Evolutionary conservation across 2,329 filamentous ascomycete species (phyloP).

Genomic region (Sphaerulina musiva): DNA sequence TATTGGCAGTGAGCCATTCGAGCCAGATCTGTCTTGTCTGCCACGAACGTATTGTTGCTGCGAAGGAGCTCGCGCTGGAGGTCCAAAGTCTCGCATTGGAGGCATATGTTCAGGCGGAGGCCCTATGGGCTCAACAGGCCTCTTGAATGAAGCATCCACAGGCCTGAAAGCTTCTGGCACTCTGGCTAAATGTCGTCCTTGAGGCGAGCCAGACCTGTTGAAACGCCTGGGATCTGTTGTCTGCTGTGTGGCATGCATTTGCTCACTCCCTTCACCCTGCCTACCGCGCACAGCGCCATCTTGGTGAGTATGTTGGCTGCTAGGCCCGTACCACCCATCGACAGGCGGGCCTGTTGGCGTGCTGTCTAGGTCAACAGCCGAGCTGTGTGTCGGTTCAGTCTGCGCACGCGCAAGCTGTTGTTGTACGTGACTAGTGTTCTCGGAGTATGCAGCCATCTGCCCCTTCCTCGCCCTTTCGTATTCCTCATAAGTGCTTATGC

Average conservation of each 20-base stretch:
- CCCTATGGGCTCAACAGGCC: constrained; percentile 18
- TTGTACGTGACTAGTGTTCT: neutral
- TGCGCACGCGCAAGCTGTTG: neutral
- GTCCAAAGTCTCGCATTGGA: constrained; percentile 7
- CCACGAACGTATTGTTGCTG: neutral
- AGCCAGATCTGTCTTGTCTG: constrained; percentile 2
- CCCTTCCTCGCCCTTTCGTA: constrained; percentile 2
- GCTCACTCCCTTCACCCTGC: neutral
- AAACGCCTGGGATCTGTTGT: constrained; percentile 17
- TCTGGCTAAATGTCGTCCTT: constrained; percentile 10
- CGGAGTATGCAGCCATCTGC: constrained; percentile 3
- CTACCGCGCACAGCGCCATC: neutral
- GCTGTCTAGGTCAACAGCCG: neutral
- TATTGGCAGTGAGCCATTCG: constrained; percentile 4
- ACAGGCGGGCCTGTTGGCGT: constrained; percentile 8
- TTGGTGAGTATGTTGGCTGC: neutral
- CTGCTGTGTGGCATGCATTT: neutral
- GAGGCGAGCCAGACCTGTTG: constrained; percentile 19
- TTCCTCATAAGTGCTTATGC: constrained; percentile 6
- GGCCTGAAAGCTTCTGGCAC: constrained; percentile 26
- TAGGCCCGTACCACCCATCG: constrained; percentile 24
- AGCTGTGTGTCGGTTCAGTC: neutral
- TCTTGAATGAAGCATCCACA: constrained; percentile 19
- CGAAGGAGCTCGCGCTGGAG: neutral
- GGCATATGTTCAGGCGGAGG: constrained; percentile 7